Conservation (phyloP, 257 asterid genomes). For the Rubia yunnanensis region DNA sequence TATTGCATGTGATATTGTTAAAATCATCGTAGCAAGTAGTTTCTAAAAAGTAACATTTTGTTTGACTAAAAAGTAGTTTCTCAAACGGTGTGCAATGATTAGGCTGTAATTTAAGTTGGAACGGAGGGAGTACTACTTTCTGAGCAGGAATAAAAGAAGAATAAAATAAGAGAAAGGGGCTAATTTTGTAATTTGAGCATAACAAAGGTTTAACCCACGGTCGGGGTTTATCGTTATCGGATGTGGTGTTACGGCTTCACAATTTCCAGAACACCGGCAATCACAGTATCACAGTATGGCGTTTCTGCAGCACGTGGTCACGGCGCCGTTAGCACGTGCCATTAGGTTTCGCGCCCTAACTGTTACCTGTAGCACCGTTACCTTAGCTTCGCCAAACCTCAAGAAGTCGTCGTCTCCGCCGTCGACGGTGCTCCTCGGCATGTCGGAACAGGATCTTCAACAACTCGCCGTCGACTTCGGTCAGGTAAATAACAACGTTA, state of each 20-base stretch:
- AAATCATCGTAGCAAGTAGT: no score
- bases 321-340: conserved; percentile 37
- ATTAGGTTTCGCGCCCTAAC: conserved; percentile 36
- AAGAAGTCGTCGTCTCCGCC: conserved; percentile 24
- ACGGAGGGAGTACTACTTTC: no score
- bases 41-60: no score
- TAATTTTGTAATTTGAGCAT: neutral
- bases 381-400: conserved; percentile 25
- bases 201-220: neutral
- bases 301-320: conserved; percentile 33
- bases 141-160: neutral
- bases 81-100: no score
- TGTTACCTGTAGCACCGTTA: conserved; percentile 23
- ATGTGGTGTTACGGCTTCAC: neutral
- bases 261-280: neutral
- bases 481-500: conserved; percentile 27
- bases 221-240: conserved; percentile 9
- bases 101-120: no score
- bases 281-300: conserved; percentile 31
- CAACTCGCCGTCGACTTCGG: conserved; percentile 65
- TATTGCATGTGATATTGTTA: no score
- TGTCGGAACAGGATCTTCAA: conserved; percentile 73
- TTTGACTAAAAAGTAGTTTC: no score
- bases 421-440: conserved; percentile 65
- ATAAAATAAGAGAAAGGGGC: neutral